Conservation (phyloP, 495 filamentous ascomycete species). For the Podospora pseudoanserina region DNA sequence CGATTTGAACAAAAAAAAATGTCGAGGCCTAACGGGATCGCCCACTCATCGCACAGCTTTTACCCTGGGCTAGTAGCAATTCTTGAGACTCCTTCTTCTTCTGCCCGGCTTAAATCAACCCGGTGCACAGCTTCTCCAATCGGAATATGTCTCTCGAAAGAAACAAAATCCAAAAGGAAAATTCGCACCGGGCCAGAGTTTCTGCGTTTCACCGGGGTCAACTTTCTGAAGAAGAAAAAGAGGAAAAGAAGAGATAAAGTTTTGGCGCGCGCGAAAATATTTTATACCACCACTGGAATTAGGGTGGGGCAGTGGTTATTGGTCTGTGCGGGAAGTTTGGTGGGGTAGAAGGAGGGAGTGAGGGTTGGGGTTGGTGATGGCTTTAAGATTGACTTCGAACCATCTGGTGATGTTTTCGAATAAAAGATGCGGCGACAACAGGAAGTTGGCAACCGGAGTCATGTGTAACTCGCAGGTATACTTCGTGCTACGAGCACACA, state of each 20-base stretch:
- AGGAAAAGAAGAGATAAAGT: constrained; percentile 17
- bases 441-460: no score
- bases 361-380: no score
- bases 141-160: neutral
- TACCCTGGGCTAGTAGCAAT: constrained; percentile 41
- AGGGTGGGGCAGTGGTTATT: neutral
- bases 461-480: no score
- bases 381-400: no score
- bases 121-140: constrained; percentile 27
- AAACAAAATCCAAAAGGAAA: constrained; percentile 19
- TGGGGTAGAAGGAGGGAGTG: no score
- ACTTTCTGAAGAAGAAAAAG: constrained; percentile 44
- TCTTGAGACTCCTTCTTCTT: constrained; percentile 46
- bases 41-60: constrained; percentile 34
- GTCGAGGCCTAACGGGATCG: constrained; percentile 53
- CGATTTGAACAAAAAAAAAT: constrained; percentile 23
- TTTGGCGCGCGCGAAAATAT: neutral
- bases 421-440: no score
- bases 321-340: neutral
- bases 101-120: constrained; percentile 51
- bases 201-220: constrained; percentile 42
- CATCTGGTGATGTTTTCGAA: no score
- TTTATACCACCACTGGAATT: neutral
- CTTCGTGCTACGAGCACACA: no score
- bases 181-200: constrained; percentile 40